A percentile compares a stretch with the other conserved stretches of the same genome.
Conservation (phyloP, 306 rosid species). For the Luffa aegyptiaca region DNA sequence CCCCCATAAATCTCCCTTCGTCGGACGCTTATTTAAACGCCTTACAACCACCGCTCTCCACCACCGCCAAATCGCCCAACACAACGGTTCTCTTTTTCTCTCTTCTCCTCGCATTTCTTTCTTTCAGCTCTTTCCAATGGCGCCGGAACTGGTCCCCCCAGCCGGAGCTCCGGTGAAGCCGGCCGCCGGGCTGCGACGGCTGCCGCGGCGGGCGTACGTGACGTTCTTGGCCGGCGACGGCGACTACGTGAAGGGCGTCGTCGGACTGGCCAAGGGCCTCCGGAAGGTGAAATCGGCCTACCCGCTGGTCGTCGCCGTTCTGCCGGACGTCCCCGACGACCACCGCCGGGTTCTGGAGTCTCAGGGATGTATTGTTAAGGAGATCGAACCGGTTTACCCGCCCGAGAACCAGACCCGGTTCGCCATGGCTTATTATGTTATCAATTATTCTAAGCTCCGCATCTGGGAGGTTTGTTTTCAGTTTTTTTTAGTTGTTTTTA, state of each 20-base stretch:
- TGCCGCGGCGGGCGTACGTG: constrained; percentile 22
- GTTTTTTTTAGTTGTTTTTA: neutral
- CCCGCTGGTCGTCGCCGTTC: neutral
- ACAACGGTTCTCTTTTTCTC: neutral
- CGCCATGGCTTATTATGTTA: constrained; percentile 7
- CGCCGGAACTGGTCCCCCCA: neutral
- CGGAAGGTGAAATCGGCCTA: constrained; percentile 33
- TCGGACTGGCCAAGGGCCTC: constrained; percentile 75
- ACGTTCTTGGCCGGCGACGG: constrained; percentile 76
- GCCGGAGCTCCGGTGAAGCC: neutral
- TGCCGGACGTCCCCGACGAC: neutral
- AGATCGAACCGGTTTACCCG: constrained; percentile 4
- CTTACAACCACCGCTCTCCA: neutral
- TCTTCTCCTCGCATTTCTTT: neutral
- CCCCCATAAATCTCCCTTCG: neutral
- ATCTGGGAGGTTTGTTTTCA: constrained; percentile 1
- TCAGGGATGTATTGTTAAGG: neutral
- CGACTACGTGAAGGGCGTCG: constrained; percentile 72
- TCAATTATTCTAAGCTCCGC: constrained; percentile 9
- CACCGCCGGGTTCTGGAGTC: neutral
- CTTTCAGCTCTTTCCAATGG: neutral
- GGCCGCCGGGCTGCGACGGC: neutral
- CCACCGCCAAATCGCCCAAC: neutral
- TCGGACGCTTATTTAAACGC: neutral
- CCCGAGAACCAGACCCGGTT: constrained; percentile 1